Conservation (phyloP, 2,329 filamentous ascomycete species). For the Magnaporthiopsis incrustans region DNA sequence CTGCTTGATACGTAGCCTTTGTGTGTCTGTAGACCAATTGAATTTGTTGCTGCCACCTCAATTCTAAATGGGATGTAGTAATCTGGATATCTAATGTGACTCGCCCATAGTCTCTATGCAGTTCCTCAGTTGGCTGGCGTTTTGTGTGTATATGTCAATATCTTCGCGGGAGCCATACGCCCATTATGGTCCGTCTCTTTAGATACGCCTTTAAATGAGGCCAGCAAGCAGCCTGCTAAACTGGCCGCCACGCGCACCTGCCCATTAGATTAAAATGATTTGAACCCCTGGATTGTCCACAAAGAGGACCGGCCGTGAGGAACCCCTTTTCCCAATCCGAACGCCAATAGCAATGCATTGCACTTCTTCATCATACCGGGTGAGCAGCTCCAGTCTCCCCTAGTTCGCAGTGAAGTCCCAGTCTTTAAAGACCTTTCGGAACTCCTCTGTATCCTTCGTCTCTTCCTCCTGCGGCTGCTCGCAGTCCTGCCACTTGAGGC, state of each 20-base stretch:
- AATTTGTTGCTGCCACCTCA: too few species aligned
- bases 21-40: too few species aligned
- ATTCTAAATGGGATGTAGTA: too few species aligned
- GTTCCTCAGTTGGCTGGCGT: too few species aligned
- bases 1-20: background rate
- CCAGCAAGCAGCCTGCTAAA: too few species aligned
- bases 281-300: background rate
- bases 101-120: background rate
- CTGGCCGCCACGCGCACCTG: background rate
- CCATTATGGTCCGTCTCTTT: background rate
- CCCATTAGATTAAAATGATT: background rate
- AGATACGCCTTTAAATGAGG: background rate
- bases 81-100: background rate
- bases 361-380: background rate
- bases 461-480: conserved; percentile 72
- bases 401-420: conserved; percentile 67
- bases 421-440: conserved; percentile 72
- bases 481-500: conserved; percentile 81
- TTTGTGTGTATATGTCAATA: background rate
- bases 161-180: background rate
- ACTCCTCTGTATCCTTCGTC: conserved; percentile 64
- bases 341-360: background rate
- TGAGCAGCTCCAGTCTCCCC: background rate
- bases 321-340: background rate
- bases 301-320: background rate